Evolutionary conservation across 2,329 filamentous ascomycete species (phyloP).

Genomic region (Daldinia eschscholtzii): DNA sequence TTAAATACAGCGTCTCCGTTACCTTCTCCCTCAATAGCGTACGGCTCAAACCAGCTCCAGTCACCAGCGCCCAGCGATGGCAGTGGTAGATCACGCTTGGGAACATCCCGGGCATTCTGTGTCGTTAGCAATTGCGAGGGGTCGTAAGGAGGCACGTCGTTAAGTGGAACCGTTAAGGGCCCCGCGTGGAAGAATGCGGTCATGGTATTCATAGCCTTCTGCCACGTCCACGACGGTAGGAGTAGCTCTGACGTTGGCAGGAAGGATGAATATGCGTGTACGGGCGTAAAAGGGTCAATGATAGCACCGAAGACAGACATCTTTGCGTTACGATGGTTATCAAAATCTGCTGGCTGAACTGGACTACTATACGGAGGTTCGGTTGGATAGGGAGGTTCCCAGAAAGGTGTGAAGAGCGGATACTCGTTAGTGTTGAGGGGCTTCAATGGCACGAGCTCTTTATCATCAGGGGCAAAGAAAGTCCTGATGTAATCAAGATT

Average conservation of each 20-base stretch:
- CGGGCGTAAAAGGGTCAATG: slow-evolving; percentile 56
- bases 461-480: slow-evolving; percentile 40
- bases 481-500: slow-evolving; percentile 49
- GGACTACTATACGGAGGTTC: not conserved
- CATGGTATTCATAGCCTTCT: slow-evolving; percentile 55
- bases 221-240: slow-evolving; percentile 56
- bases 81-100: slow-evolving; percentile 32
- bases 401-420: slow-evolving; percentile 48
- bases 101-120: not conserved
- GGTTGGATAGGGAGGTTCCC: slow-evolving; percentile 33
- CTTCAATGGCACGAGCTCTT: slow-evolving; percentile 21
- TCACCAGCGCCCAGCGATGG: slow-evolving; percentile 44
- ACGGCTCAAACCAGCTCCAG: slow-evolving; percentile 55
- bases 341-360: slow-evolving; percentile 1
- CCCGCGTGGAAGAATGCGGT: slow-evolving; percentile 58
- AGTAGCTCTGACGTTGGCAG: slow-evolving; percentile 50
- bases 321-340: slow-evolving; percentile 30
- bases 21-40: slow-evolving; percentile 13
- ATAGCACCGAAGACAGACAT: slow-evolving; percentile 50
- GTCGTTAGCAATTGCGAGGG: not conserved
- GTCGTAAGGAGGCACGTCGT: slow-evolving; percentile 39
- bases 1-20: slow-evolving; percentile 28
- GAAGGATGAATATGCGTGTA: slow-evolving; percentile 54
- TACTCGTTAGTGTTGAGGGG: slow-evolving; percentile 43
- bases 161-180: slow-evolving; percentile 49